phyloP scores from a whole-genome alignment of 2,329 filamentous ascomycete genomes.

The Cytospora schulzeri region DNA sequence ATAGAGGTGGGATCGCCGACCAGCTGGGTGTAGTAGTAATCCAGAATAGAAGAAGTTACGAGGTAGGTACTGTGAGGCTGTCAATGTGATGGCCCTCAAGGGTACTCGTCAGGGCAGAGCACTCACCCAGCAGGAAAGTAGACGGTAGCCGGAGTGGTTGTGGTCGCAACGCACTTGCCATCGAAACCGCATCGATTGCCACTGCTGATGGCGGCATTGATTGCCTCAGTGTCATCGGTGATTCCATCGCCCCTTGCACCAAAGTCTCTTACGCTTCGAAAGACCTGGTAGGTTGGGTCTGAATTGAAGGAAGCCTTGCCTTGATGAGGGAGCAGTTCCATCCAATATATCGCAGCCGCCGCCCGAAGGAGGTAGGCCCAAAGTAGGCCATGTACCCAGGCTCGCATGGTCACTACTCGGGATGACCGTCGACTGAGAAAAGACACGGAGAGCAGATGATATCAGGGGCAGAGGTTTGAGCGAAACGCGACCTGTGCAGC shows the following conservation, averaged over 20 bases:
- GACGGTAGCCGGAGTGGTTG: conserved; percentile 34
- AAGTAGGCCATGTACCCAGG: conserved; percentile 2
- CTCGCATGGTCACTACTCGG: background rate
- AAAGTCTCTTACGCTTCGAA: conserved; percentile 51
- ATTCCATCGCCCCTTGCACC: conserved; percentile 46
- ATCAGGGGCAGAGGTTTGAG: background rate
- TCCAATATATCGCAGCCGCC: conserved; percentile 38
- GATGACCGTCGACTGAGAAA: background rate
- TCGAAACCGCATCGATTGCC: conserved; percentile 48
- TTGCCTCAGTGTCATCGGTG: conserved; percentile 59
- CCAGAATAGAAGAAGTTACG: conserved; percentile 68
- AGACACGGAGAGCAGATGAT: background rate
- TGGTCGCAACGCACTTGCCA: conserved; percentile 37
- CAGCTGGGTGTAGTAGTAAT: conserved; percentile 79
- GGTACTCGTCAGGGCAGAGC: background rate
- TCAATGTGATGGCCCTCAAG: background rate
- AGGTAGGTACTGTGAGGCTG: conserved; percentile 57
- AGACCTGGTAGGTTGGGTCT: conserved; percentile 46
- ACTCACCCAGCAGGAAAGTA: conserved; percentile 35
- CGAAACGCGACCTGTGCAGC: background rate
- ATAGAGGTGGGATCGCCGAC: conserved; percentile 67
- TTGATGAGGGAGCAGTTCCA: conserved; percentile 50
- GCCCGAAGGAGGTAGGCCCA: conserved; percentile 28
- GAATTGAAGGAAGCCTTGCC: conserved; percentile 50
- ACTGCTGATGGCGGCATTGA: conserved; percentile 48